Conservation (phyloP, 768 basidiomycete genomes). For the Cystofilobasidium capitatum region DNA sequence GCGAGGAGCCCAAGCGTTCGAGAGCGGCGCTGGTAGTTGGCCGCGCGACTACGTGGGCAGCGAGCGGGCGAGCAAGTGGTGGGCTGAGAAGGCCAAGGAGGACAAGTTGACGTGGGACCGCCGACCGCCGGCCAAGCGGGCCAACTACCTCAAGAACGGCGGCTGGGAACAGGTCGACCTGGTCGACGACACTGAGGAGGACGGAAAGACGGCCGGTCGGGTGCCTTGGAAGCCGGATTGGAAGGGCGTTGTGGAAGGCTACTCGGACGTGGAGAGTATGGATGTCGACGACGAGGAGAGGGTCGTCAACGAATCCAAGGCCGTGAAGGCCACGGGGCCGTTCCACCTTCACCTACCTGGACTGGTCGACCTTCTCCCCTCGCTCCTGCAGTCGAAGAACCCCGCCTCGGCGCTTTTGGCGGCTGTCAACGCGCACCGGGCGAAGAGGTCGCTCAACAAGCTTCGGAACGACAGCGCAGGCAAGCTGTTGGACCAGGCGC, state of each 20-base stretch:
- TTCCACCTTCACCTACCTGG: constrained; percentile 45
- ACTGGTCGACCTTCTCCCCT: constrained; percentile 54
- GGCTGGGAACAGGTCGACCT: constrained; percentile 63
- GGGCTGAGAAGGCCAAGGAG: constrained; percentile 46
- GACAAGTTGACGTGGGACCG: constrained; percentile 60
- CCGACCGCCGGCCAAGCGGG: constrained; percentile 78
- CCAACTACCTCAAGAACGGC: constrained; percentile 58
- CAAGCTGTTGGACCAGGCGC: constrained; percentile 51
- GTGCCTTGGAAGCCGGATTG: constrained; percentile 74
- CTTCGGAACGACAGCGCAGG: constrained; percentile 42
- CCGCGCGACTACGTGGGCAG: constrained; percentile 70
- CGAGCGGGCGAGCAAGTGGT: constrained; percentile 48
- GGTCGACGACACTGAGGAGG: constrained; percentile 70
- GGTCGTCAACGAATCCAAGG: constrained; percentile 3
- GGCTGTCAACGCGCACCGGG: constrained; percentile 54
- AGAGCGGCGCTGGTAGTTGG: constrained; percentile 63
- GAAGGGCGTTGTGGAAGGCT: constrained; percentile 36
- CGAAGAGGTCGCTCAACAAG: constrained; percentile 45
- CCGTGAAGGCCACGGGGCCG: neutral
- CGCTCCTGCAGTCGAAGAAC: constrained; percentile 46
- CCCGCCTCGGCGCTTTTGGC: constrained; percentile 42
- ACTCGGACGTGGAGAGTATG: neutral
- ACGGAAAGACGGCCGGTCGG: constrained; percentile 50
- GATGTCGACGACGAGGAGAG: constrained; percentile 39
- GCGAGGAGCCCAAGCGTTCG: constrained; percentile 67